Conservation (phyloP, 148 eudicot genomes). For the Persicaria maculosa region DNA sequence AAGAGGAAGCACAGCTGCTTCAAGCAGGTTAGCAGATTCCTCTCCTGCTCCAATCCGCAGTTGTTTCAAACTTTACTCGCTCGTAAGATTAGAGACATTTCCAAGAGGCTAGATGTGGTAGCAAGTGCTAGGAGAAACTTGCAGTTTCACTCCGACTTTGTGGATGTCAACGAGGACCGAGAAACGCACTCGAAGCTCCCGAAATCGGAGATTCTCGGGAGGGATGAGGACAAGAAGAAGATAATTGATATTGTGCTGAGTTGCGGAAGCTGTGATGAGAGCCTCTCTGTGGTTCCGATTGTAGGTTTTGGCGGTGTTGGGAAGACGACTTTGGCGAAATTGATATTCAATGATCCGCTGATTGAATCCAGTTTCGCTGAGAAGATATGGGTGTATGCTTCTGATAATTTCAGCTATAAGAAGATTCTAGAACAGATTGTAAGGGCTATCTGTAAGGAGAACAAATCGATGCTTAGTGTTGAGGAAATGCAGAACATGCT, state of each 20-base stretch:
- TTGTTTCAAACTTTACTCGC: slow-evolving; percentile 1
- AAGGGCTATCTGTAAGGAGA: neutral
- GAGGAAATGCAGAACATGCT: slow-evolving; percentile 11
- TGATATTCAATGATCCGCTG: slow-evolving; percentile 20
- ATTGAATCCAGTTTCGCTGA: slow-evolving; percentile 8
- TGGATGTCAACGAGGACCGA: slow-evolving; percentile 1
- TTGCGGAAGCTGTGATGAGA: neutral
- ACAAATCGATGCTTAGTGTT: neutral
- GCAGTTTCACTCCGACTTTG: neutral
- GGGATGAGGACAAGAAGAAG: slow-evolving; percentile 14
- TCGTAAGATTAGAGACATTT: slow-evolving; percentile 1
- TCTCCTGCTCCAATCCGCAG: slow-evolving; percentile 12
- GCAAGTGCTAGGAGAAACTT: neutral
- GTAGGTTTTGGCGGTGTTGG: slow-evolving; percentile 28
- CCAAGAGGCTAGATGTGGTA: neutral
- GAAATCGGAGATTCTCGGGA: slow-evolving; percentile 21
- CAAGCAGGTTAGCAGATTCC: slow-evolving; percentile 16
- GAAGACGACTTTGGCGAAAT: slow-evolving; percentile 26
- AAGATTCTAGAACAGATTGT: slow-evolving; percentile 10
- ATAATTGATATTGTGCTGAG: slow-evolving; percentile 12
- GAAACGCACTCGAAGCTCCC: slow-evolving; percentile 3
- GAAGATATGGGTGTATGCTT: slow-evolving; percentile 24
- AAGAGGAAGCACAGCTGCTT: neutral
- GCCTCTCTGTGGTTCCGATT: slow-evolving; percentile 12
- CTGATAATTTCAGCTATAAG: slow-evolving; percentile 15